Evolutionary conservation across 495 filamentous ascomycete species (phyloP), one percentile per base, ranked within the genome.

Genomic region (Cercophora samala): DNA sequence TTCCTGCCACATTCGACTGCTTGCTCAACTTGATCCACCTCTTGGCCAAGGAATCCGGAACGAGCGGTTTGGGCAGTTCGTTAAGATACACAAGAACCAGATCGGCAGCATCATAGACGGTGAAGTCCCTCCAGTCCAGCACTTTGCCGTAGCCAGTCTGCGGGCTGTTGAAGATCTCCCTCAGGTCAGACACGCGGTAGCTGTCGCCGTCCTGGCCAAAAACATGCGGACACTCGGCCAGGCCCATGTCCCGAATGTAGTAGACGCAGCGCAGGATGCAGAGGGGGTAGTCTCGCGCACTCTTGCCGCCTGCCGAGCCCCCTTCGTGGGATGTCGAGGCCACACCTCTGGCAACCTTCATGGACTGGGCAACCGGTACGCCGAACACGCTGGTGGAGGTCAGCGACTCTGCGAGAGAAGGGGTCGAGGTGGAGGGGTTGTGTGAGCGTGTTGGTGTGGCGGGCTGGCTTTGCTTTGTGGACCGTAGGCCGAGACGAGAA

Each of bases 201-300:
- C 64, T 62, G 62, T 80, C 77, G 18, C 73, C 78, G 17, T 75
- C 73, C 25, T 75, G 67, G 51, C 75, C 76, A 32, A 82, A 82
- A 37, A 82, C 66, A 62, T 79, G 69, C 0, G 78, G 77, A 4
- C 73, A 68, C 6, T 74, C 64, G 6, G 37, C 37, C 3, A 81
- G 60, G 8, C 72, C 73, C 62, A 75, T 69, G 46, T 80, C 75
- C 42, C 76, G 76, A 61, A 82, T 67, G 70, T 78, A 78, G 64
- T 77, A 77, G 51, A 75, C 77, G 60, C 80, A 82, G 13, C 79
- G 78, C 15, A 81, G 76, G 63, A 82, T 74, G 65, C 76, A 79
- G 3, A 81, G 68, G 5, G 80, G 80, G 67, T 81, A 82, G 11
- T 62, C 60, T 5, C 19, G 78, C 73, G 46, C 75, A 73, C 19